Base-by-base conservation (phyloP, 306 rosid species). In the Glycyrrhiza uralensis region DNA sequence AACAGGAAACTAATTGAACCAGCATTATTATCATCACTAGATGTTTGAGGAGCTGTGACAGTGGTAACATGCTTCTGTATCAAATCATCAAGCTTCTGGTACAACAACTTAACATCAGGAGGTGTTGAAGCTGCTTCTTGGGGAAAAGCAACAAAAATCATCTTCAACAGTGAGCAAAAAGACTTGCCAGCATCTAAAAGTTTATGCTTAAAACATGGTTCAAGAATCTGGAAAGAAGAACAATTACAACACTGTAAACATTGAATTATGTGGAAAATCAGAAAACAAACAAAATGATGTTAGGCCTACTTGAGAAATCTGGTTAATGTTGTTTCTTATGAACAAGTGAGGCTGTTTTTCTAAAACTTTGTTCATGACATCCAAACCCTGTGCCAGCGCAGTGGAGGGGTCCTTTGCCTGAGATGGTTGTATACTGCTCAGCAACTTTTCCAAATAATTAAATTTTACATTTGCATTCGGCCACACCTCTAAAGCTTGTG, bases 401-500 rank as follows among this genome's bases (percentile, higher is more conserved):
- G 99, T 95, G 74, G 99, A 80, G 66, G 99, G 99, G 77, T 95
- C 99, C 87, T 95, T 95, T 65, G 97, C 81, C 71, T 92, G 99
- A 85, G 99, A 89, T 81, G 94, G 97, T 73, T 95, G 99, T 80
- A 95, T 88, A 72, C 96, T 89, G 85, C 96, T 87, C 82, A 95
- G 87, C 84, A 95, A 82, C 89, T 95, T 95, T 79, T 95, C 97
- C 72, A 89, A 85, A 83, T 92, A 92, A 84, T 89, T 95, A 74
- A 95, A 95, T 67, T 95, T 95, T 39, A 95, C 99, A 70, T 91
- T 95, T 69, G 99, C 97, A 83, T 78, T 89, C 7, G 99, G 96
- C 99, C 99, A 95, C 79, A 95, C 99, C 79, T 95, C 97, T 85
- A 95, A 79, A 33, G 99, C 99, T 74, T 92, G 96, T 61, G 99